Percentiles rank a stretch among this genome's conserved stretches.
Conservation (phyloP, 1,284 basidiomycete genomes). For the Phlebopus sp. region DNA sequence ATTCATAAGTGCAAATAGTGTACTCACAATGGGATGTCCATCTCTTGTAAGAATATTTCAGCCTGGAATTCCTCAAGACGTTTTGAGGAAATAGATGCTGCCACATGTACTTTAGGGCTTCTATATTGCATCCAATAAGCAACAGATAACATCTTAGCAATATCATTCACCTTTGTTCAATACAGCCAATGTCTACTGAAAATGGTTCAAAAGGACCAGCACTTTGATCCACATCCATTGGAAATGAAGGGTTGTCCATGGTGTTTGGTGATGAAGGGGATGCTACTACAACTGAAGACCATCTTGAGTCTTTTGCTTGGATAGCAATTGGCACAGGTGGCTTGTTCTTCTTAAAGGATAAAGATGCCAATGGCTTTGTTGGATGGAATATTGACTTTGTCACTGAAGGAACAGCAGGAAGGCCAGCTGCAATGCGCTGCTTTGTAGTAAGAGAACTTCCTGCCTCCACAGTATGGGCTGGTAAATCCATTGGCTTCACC, state of each 20-base stretch:
- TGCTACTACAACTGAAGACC: not conserved
- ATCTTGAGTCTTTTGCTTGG: slow-evolving; percentile 12
- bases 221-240: slow-evolving; percentile 23
- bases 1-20: not conserved
- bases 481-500: slow-evolving; percentile 26
- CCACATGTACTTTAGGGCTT: slow-evolving; percentile 5
- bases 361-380: slow-evolving; percentile 26
- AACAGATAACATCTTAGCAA: not conserved
- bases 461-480: slow-evolving; percentile 22
- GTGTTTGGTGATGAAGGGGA: slow-evolving; percentile 15
- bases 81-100: slow-evolving; percentile 18
- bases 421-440: slow-evolving; percentile 42
- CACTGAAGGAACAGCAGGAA: slow-evolving; percentile 30
- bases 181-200: slow-evolving; percentile 11
- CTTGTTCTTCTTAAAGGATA: slow-evolving; percentile 46
- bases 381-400: slow-evolving; percentile 20
- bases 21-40: slow-evolving; percentile 26
- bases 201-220: slow-evolving; percentile 15
- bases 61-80: slow-evolving; percentile 15
- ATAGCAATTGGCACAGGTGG: slow-evolving; percentile 5
- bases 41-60: slow-evolving; percentile 24
- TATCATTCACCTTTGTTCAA: slow-evolving; percentile 11
- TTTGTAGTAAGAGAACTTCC: slow-evolving; percentile 46
- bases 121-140: not conserved
- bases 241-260: slow-evolving; percentile 16